Conservation (phyloP, 1,284 basidiomycete genomes). For the Cryptococcus wingfieldii region DNA sequence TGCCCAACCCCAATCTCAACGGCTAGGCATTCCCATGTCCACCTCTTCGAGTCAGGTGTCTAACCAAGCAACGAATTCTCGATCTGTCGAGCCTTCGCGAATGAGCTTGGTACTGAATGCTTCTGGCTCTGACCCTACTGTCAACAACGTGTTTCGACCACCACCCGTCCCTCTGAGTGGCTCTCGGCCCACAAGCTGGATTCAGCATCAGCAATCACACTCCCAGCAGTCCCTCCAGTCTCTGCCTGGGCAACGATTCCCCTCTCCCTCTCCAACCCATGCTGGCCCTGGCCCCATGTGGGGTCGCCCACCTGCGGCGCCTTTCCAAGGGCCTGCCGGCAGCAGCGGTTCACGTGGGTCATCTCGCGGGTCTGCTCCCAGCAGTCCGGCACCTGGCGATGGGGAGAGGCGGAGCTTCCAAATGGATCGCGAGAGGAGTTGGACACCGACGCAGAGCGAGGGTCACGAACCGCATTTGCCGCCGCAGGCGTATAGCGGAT, state of each 20-base stretch:
- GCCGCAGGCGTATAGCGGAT: too few species aligned
- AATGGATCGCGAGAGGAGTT: slow-evolving; percentile 38
- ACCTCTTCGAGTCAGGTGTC: neutral
- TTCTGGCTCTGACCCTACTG: neutral
- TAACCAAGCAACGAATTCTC: neutral
- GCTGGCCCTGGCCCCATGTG: slow-evolving; percentile 3
- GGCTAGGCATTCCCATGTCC: slow-evolving; percentile 3
- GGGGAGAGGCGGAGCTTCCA: slow-evolving; percentile 28
- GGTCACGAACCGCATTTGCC: neutral
- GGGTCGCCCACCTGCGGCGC: slow-evolving; percentile 16
- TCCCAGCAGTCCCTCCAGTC: slow-evolving; percentile 13
- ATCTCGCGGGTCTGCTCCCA: slow-evolving; percentile 44
- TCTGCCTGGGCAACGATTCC: neutral
- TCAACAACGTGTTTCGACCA: slow-evolving; percentile 8
- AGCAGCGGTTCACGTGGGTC: slow-evolving; percentile 47
- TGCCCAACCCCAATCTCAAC: neutral
- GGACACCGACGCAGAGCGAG: slow-evolving; percentile 26
- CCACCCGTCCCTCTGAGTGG: slow-evolving; percentile 5
- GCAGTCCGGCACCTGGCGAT: slow-evolving; percentile 29
- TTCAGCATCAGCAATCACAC: slow-evolving; percentile 12
- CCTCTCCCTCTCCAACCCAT: slow-evolving; percentile 3
- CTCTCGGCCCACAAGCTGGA: slow-evolving; percentile 27
- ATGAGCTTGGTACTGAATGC: neutral
- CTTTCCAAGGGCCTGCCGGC: slow-evolving; percentile 33
- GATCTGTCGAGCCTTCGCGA: slow-evolving; percentile 16